A percentile compares a stretch with the other conserved stretches of the same genome.
phyloP scores from a whole-genome alignment of 1,284 basidiomycete species.

The Malassezia psittaci region DNA sequence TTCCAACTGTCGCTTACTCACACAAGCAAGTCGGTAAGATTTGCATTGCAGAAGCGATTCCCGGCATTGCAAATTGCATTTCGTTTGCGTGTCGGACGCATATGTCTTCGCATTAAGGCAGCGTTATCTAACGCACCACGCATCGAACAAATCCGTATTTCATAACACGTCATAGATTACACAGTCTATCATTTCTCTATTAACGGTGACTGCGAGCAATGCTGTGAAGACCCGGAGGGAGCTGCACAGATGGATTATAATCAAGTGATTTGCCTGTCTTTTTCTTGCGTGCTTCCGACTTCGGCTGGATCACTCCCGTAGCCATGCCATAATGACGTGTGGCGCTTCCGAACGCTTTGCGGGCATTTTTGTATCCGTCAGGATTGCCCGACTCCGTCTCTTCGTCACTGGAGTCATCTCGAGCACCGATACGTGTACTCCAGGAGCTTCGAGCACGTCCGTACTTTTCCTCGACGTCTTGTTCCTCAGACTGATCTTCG shows the following conservation, averaged over 20 bases:
- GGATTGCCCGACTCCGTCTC: slow-evolving; percentile 19
- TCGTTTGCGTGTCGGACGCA: too few relatives aligned
- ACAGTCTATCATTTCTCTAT: neutral
- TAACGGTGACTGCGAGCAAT: slow-evolving; percentile 4
- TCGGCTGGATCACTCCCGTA: slow-evolving; percentile 20
- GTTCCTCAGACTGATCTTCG: slow-evolving; percentile 18
- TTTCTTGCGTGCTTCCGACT: neutral
- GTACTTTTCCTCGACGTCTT: slow-evolving; percentile 21
- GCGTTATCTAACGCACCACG: too few relatives aligned
- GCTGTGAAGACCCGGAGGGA: neutral
- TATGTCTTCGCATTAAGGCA: too few relatives aligned
- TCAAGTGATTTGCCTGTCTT: neutral
- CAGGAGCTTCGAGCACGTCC: slow-evolving; percentile 27
- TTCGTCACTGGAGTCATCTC: slow-evolving; percentile 32
- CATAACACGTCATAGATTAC: too few relatives aligned
- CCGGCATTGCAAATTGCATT: too few relatives aligned
- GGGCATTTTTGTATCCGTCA: slow-evolving; percentile 30
- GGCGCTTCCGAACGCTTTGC: slow-evolving; percentile 36
- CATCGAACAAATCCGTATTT: too few relatives aligned
- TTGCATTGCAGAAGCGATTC: too few relatives aligned
- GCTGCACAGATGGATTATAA: slow-evolving; percentile 5
- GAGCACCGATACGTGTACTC: slow-evolving; percentile 32
- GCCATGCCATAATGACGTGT: slow-evolving; percentile 32
- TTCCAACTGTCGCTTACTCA: neutral
- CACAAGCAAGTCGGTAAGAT: too few relatives aligned